phyloP scores from a whole-genome alignment of 768 basidiomycete species.

The Pulveroboletus sp. region DNA sequence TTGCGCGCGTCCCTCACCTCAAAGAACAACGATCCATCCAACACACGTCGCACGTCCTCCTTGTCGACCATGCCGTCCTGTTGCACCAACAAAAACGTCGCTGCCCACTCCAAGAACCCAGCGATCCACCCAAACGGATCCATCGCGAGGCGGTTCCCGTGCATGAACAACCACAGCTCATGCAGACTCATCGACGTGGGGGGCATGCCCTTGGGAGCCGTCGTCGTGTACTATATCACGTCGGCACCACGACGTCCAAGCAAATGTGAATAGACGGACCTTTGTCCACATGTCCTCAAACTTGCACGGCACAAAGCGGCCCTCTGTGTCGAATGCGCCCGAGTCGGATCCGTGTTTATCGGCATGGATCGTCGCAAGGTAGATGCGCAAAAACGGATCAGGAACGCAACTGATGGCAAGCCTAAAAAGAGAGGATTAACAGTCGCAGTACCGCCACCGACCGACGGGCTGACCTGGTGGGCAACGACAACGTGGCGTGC shows the following conservation, averaged over 20 bases:
- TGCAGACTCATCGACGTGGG: conserved; percentile 26
- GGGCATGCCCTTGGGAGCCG: conserved; percentile 4
- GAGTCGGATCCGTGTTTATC: conserved; percentile 45
- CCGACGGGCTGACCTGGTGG: conserved; percentile 22
- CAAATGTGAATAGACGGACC: conserved; percentile 14
- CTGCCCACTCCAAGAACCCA: conserved; percentile 37
- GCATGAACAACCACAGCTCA: conserved; percentile 31
- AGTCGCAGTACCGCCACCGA: neutral
- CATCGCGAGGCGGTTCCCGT: conserved; percentile 32
- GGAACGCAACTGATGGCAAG: conserved; percentile 28
- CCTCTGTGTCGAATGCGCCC: conserved; percentile 40
- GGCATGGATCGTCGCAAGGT: conserved; percentile 33
- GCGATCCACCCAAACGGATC: conserved; percentile 38
- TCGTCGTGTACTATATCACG: conserved; percentile 13
- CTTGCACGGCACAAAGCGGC: conserved; percentile 38
- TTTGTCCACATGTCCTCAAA: conserved; percentile 46
- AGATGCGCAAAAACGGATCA: conserved; percentile 42
- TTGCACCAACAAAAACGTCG: conserved; percentile 40
- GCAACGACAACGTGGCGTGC: conserved; percentile 35
- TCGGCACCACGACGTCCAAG: neutral
- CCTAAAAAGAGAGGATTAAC: conserved; percentile 2
- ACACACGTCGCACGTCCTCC: conserved; percentile 40
- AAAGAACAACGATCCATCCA: conserved; percentile 40
- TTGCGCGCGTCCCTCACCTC: conserved; percentile 28
- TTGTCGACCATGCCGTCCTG: conserved; percentile 38